Evolutionary conservation across 495 filamentous ascomycete genomes (phyloP), one percentile per base, ranked within the genome.

Genomic region (Tetracladium setigerum): DNA sequence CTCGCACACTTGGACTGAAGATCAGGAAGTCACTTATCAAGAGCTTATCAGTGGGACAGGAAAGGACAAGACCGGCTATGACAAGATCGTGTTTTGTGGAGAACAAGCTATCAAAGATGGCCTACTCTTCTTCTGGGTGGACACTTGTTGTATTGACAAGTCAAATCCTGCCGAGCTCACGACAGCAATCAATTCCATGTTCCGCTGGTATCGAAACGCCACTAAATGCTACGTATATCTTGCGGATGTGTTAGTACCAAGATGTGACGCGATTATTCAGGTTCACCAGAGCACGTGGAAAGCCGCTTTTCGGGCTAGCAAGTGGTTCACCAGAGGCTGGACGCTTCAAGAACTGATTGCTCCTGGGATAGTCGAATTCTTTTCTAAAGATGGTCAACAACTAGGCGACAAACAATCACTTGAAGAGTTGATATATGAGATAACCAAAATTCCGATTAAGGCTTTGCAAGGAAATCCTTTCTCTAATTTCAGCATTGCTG

Each of bases 101-200:
- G 46, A 59, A 39, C 61, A 62, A 36, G 58, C 62, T 11, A 39
- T 13, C 10, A 22, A 42, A 6, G 45, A 63, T 46, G 50, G 48
- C 17, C 16, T 56, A 16, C 32, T 14, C 32, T 45, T n/a, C n/a
- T n/a, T n/a, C n/a, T n/a, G n/a, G n/a, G n/a, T n/a, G n/a, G n/a
- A n/a, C n/a, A n/a, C n/a, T 15, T 57, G 50, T 14, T 56, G 41
- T 31, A 56, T 58, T 30, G 38, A 52, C 39, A 46, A 57, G 35
- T 24, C 34, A 17, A 39, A 53, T 42, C 16, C 35, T 31, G 36
- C 19, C 12, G 54, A 57, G 32, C 53, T 68, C 5, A 50, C 47
- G 11, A 62, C 67, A 37, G 56, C 65, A 5, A 64, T 68, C 31
- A 68, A 68, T 44, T 62, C 57, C 18, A 68, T 68, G n/a, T n/a